Evolutionary conservation across 345 rosid genomes (phyloP), one percentile per base, ranked within the genome.

Genomic region (Populus tremula): DNA sequence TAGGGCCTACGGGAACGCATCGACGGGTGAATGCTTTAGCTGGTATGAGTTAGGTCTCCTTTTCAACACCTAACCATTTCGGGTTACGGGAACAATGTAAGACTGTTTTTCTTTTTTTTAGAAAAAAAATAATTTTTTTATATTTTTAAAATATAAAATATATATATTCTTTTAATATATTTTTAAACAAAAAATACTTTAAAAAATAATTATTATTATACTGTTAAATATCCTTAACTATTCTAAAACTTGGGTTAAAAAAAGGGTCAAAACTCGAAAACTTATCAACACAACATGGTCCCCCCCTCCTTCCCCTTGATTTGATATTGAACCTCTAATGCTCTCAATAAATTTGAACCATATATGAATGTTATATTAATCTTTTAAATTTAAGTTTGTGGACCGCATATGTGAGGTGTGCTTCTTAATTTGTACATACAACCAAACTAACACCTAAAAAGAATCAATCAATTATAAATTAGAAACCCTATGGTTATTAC

Each of bases 371-470:
- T 67, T 81, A 77, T 3, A 12, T 47, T 72, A 82, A 78, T 79
- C 70, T n/a, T 62, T 10, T 35, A 13, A 66, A 33, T 72, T 85
- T 72, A 82, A 86, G 86, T 65, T 76, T 82, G 87, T 85, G 92
- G 92, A 81, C 85, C 56, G 74, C 20, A 82, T 69, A 43, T 27
- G 75, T 78, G 80, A 84, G 88, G 90, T 87, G 82, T 75, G 74
- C 71, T 81, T 67, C 78, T 75, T 69, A 38, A n/a, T 73, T 13
- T 59, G 68, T 64, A 72, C 74, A 78, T 62, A 20, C 71, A 72
- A 69, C 88, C 76, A 83, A 83, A 83, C 49, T 76, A 69, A 59
- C 68, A 77, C 79, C 86, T 83, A 78, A 71, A 83, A 77, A 76
- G 83, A 76, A 68, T 69, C 76, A 47, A 68, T 45, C 59, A 35